Evolutionary conservation across 2,329 filamentous ascomycete genomes (phyloP).

Genomic region (Rhinocladiella mackenziei): DNA sequence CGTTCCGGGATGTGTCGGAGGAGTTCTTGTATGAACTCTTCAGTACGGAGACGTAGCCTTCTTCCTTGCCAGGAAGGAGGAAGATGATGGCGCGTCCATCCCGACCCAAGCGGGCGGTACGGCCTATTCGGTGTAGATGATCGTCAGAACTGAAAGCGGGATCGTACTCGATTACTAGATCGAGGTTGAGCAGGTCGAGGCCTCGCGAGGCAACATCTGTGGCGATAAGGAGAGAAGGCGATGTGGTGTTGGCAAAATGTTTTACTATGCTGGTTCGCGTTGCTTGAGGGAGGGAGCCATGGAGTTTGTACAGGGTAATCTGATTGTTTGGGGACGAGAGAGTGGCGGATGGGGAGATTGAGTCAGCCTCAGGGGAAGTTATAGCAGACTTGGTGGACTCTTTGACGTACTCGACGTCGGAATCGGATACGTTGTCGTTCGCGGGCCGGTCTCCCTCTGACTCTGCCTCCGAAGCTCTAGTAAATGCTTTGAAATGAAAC

Average conservation of each 20-base stretch:
- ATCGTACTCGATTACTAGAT: slow-evolving; percentile 93
- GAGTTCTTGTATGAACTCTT: slow-evolving; percentile 64
- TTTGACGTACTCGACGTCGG: too few species aligned
- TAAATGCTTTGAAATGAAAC: slow-evolving; percentile 87
- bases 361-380: slow-evolving; percentile 41
- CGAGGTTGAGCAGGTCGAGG: slow-evolving; percentile 90
- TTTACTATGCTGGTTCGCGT: slow-evolving; percentile 81
- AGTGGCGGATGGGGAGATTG: slow-evolving; percentile 65
- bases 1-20: slow-evolving; percentile 52
- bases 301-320: slow-evolving; percentile 78
- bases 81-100: slow-evolving; percentile 85
- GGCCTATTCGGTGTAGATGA: slow-evolving; percentile 89
- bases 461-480: slow-evolving; percentile 34
- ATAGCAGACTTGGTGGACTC: too few species aligned
- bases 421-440: background rate
- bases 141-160: slow-evolving; percentile 90
- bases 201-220: slow-evolving; percentile 95
- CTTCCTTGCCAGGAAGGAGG: slow-evolving; percentile 83
- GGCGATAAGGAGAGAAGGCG: slow-evolving; percentile 79
- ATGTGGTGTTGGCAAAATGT: slow-evolving; percentile 68
- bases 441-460: slow-evolving; percentile 22
- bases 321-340: slow-evolving; percentile 73
- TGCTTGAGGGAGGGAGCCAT: slow-evolving; percentile 85
- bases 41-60: slow-evolving; percentile 79
- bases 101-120: slow-evolving; percentile 87